A percentile compares a stretch with the other conserved stretches of the same genome.
These are phyloP conservation scores for Trypanosoma avium DNA, from an alignment of 208 protist species.

Conservation along the genomic window DNA sequence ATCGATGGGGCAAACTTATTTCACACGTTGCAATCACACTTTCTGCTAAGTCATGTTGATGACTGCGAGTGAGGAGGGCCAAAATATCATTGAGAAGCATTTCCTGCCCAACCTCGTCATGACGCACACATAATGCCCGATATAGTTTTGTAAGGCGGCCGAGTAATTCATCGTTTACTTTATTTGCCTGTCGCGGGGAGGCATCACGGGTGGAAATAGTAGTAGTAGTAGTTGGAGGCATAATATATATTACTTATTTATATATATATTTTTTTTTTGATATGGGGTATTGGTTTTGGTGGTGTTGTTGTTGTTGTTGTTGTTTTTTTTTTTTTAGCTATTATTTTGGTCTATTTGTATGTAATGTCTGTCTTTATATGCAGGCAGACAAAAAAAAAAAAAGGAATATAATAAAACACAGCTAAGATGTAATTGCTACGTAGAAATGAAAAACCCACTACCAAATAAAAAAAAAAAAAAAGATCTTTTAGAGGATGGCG, in stretches of 20 bases:
- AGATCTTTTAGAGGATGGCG: background rate
- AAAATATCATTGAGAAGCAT: slow-evolving; percentile 88
- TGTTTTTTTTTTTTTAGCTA: too few relatives aligned
- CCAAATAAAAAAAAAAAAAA: slow-evolving; percentile 4
- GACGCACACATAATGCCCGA: slow-evolving; percentile 79
- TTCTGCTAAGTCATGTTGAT: slow-evolving; percentile 85
- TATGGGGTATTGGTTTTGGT: too few relatives aligned
- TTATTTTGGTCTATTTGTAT: too few relatives aligned
- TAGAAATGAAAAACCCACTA: too few relatives aligned
- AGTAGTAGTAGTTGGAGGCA: background rate
- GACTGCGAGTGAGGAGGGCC: slow-evolving; percentile 64
- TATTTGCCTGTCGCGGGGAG: slow-evolving; percentile 12
- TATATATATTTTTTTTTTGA: background rate
- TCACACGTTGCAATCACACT: slow-evolving; percentile 84
- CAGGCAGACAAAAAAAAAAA: background rate
- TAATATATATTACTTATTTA: background rate
- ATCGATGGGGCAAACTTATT: slow-evolving; percentile 73
- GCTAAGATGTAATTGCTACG: too few relatives aligned
- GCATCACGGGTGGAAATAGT: slow-evolving; percentile 27
- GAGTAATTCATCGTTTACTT: slow-evolving; percentile 38
- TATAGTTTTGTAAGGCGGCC: slow-evolving; percentile 78
- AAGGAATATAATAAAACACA: too few relatives aligned
- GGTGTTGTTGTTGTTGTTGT: too few relatives aligned
- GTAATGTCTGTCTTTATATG: too few relatives aligned
- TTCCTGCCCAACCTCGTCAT: slow-evolving; percentile 87